Conservation (phyloP, 2,329 filamentous ascomycete species). For the Cytospora mali region DNA sequence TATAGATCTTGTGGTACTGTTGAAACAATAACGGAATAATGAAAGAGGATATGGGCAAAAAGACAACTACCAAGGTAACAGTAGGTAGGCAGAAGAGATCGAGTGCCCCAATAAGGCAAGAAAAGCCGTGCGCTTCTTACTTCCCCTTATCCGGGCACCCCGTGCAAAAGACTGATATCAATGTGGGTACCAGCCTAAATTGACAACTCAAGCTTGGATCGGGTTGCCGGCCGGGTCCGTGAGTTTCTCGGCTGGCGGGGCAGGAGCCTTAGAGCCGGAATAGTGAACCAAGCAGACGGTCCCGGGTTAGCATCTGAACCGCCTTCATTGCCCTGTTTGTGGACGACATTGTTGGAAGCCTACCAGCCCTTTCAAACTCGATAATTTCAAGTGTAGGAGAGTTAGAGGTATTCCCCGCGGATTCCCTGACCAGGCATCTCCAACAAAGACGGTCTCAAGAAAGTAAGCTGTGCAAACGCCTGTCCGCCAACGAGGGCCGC, state of each 20-base stretch:
- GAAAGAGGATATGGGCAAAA: neutral
- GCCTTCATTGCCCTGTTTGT: neutral
- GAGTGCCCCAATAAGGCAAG: neutral
- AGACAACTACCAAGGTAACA: too few species aligned
- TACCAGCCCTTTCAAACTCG: neutral
- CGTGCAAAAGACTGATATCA: neutral
- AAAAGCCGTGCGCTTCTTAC: neutral
- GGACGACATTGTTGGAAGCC: neutral
- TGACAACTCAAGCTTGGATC: neutral
- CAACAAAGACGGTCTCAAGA: neutral
- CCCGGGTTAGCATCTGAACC: conserved; percentile 2
- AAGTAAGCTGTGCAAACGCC: conserved; percentile 7
- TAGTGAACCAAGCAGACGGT: conserved; percentile 2
- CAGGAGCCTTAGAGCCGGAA: conserved; percentile 5
- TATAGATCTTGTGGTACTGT: neutral
- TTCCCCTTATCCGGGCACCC: neutral
- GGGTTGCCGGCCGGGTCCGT: conserved; percentile 21
- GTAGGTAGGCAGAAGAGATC: neutral
- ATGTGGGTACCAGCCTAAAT: neutral
- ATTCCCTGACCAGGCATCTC: neutral
- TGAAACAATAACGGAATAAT: neutral
- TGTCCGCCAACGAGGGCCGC: neutral
- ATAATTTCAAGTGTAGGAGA: neutral
- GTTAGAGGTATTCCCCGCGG: neutral
- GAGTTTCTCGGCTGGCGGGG: conserved; percentile 5